Evolutionary conservation across 2,329 filamentous ascomycete genomes (phyloP).

Genomic region (Reticulascus tulasneorum): DNA sequence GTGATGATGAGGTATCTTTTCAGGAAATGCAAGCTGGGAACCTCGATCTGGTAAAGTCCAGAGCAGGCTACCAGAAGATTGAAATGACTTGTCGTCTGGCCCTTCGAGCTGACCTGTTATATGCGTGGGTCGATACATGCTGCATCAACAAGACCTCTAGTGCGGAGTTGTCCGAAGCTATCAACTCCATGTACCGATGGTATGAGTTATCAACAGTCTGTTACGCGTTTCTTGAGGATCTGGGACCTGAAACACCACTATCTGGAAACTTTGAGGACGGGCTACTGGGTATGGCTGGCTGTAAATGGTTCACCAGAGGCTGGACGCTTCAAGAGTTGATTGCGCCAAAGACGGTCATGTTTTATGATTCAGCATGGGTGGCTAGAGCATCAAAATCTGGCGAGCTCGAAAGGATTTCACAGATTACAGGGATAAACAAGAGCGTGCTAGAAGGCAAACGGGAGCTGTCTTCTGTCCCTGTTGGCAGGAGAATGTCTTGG

Average conservation of each 20-base stretch:
- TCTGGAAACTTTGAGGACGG: not conserved
- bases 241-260: not conserved
- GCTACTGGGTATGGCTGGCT: not conserved
- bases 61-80: slow-evolving; percentile 10
- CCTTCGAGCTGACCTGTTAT: slow-evolving; percentile 2
- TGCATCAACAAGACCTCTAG: slow-evolving; percentile 7
- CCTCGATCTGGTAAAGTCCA: not conserved
- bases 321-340: slow-evolving; percentile 17
- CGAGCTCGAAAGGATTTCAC: not conserved
- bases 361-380: slow-evolving; percentile 18
- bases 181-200: slow-evolving; percentile 13
- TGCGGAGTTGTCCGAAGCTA: slow-evolving; percentile 10
- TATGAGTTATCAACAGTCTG: slow-evolving; percentile 8
- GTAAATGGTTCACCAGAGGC: slow-evolving; percentile 4
- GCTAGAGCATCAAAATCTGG: not conserved
- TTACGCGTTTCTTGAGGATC: slow-evolving; percentile 9
- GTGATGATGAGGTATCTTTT: slow-evolving; percentile 22
- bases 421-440: not conserved
- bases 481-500: slow-evolving; percentile 20
- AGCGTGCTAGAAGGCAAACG: not conserved
- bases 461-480: not conserved
- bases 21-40: slow-evolving; percentile 16
- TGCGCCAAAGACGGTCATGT: slow-evolving; percentile 16
- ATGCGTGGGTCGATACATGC: slow-evolving; percentile 6
- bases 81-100: slow-evolving; percentile 10